Evolutionary conservation across 768 basidiomycete genomes (phyloP), one percentile per base, ranked within the genome.

Genomic region (Calocybe cyanea): DNA sequence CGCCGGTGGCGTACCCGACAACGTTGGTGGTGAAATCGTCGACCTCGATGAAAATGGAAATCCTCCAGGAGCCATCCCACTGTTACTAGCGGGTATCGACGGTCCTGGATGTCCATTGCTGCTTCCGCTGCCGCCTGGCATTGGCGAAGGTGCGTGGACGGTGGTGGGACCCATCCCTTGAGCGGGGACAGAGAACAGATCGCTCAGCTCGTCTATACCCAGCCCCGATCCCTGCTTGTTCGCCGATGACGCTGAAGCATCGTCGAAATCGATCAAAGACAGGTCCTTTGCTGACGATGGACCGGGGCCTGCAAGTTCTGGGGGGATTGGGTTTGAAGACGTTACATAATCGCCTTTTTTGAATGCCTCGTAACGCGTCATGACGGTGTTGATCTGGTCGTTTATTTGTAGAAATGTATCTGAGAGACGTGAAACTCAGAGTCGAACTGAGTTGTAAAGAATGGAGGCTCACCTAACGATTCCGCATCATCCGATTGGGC

Each of bases 381-480:
- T 65, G 11, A 93, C 92, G 15, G 81, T 87, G 68, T 99, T 99
- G 66, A 99, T 93, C 58, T 96, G 89, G 65, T 99, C 96, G 63
- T 99, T 99, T 50, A 94, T 94, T 63, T 98, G 82, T 14, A 99
- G 72, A 63, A 96, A 87, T 2, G 92, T 92, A 50, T 94, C 94
- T 92, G 57, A 28, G 11, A 11, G 8, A n/a, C 38, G 25, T 11
- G 25, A 11, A 6, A 11, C 5, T 28, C 25, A 28, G 25, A 6
- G 25, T 48, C 48, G 21, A 48, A 39, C 38, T 32, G 7, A 8
- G 21, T 33, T n/a, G 25, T n/a, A 34, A 15, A 38, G 23, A 23
- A 34, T 20, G 19, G 6, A 13, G 13, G 66, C 78, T 49, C 57
- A 93, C 92, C 88, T 54, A 97, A 78, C 24, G 91, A 88, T 53